Evolutionary conservation across 768 basidiomycete genomes (phyloP), one percentile per base, ranked within the genome.

Genomic region (Leccinum subgranulosum): DNA sequence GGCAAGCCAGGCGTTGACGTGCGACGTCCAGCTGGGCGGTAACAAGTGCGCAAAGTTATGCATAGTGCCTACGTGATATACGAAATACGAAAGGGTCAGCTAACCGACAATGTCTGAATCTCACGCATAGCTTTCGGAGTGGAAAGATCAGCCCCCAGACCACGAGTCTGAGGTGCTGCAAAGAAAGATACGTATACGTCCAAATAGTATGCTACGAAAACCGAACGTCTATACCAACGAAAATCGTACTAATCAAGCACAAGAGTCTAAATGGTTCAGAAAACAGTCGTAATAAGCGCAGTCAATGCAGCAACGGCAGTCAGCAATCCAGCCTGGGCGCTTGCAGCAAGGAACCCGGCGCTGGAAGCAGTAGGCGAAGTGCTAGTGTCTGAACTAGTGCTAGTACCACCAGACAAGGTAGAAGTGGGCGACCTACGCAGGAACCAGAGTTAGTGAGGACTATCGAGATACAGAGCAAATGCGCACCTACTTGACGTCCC

Each of bases 11-110:
- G 70, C 76, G 3, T 81, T 75, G 53, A 98, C 82, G 61, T 92
- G 86, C 1, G 82, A 66, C 72, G 90, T 93, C 96, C 95, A 98
- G 66, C 87, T 92, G 0, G 94, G 92, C 31, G 96, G 94, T 10
- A 98, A 81, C n/a, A 98, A 79, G 69, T 98, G 81, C 54, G 81
- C 46, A 17, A 25, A 47, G 46, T 47, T 14, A 23, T 14, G 14
- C 46, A 47, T 47, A 21, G 25, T 4, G 11, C 27, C 19, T 47
- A 8, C 25, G 46, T n/a, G 17, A 39, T 39, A 11, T 43, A 10
- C 19, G n/a, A 41, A 19, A 41, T 41, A 41, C 11, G 10, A 19
- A 43, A 43, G 41, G 41, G 10, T 43, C 19, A n/a, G 4, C 4
- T 36, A 36, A 36, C 36, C 17, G 36, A 36, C 17, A 10, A 1